Evolutionary conservation across 768 basidiomycete genomes (phyloP).

Genomic region (Gymnopilus junonius): DNA sequence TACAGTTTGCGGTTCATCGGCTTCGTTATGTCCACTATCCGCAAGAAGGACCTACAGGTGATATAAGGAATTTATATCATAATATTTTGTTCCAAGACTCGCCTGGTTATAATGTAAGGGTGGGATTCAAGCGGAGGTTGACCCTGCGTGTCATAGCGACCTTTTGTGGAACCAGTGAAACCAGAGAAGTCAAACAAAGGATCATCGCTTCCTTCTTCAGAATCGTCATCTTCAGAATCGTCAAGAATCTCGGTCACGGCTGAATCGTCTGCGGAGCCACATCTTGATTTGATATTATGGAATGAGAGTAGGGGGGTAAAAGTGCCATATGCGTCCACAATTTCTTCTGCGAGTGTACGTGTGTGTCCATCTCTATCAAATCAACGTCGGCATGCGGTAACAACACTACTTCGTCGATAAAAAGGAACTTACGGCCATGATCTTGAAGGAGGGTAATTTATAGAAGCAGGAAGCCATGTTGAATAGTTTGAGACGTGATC

Average conservation of each 20-base stretch:
- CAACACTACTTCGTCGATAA: neutral
- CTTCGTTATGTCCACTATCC: conserved; percentile 35
- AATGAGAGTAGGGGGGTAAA: conserved; percentile 39
- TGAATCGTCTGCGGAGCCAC: neutral
- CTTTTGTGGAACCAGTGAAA: neutral
- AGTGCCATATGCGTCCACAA: conserved; percentile 38
- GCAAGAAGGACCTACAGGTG: conserved; percentile 36
- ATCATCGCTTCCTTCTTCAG: conserved; percentile 6
- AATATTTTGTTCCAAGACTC: neutral
- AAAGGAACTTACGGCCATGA: conserved; percentile 10
- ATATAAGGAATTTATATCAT: neutral
- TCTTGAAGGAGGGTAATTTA: conserved; percentile 24
- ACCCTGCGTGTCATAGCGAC: conserved; percentile 15
- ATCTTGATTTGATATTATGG: conserved; percentile 29
- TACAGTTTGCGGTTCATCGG: conserved; percentile 35
- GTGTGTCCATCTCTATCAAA: neutral
- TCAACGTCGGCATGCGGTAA: neutral
- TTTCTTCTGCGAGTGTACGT: conserved; percentile 26
- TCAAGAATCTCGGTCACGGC: conserved; percentile 4
- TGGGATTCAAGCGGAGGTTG: conserved; percentile 27
- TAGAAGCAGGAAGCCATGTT: conserved; percentile 30
- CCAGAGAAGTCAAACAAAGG: conserved; percentile 6
- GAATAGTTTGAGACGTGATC: conserved; percentile 35
- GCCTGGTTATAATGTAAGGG: conserved; percentile 43
- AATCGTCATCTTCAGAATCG: conserved; percentile 15